phyloP scores from a whole-genome alignment of 768 basidiomycete genomes.

The Plicaturopsis crispa region DNA sequence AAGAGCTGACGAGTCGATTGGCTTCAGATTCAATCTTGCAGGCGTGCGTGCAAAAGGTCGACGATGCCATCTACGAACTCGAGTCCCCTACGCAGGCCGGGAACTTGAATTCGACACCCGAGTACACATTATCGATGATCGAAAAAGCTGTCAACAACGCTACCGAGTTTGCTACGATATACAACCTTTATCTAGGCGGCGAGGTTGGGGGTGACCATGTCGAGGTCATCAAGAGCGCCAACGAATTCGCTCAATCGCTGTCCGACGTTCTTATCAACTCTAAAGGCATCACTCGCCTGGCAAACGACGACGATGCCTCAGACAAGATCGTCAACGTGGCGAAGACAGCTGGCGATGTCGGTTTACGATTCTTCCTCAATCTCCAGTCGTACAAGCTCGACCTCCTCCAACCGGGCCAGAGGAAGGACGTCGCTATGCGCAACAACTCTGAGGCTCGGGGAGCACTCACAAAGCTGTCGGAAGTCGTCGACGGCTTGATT shows the following conservation, averaged over 20 bases:
- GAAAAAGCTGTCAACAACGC: constrained; percentile 94
- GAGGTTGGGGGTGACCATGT: constrained; percentile 92
- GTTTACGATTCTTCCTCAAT: constrained; percentile 89
- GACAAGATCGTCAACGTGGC: constrained; percentile 86
- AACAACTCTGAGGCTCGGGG: constrained; percentile 83
- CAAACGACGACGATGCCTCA: constrained; percentile 84
- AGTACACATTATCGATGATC: constrained; percentile 97
- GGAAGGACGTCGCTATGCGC: constrained; percentile 82
- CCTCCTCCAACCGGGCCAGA: constrained; percentile 60
- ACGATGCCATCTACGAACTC: constrained; percentile 95
- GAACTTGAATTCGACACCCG: constrained; percentile 95
- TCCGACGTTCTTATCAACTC: constrained; percentile 89
- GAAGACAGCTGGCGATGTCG: constrained; percentile 81
- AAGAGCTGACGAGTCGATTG: constrained; percentile 7
- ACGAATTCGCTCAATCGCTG: constrained; percentile 91
- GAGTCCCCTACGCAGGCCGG: constrained; percentile 94
- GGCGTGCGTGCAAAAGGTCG: constrained; percentile 94
- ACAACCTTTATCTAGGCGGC: constrained; percentile 82
- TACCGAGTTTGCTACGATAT: constrained; percentile 92
- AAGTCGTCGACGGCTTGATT: constrained; percentile 77
- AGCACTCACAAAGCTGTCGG: constrained; percentile 79
- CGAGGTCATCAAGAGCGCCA: constrained; percentile 95
- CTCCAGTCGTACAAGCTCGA: constrained; percentile 94
- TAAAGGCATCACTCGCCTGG: constrained; percentile 92
- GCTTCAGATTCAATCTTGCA: constrained; percentile 87